Evolutionary conservation across 2,329 filamentous ascomycete species (phyloP).

Genomic region (Fonsecaea pedrosoi): DNA sequence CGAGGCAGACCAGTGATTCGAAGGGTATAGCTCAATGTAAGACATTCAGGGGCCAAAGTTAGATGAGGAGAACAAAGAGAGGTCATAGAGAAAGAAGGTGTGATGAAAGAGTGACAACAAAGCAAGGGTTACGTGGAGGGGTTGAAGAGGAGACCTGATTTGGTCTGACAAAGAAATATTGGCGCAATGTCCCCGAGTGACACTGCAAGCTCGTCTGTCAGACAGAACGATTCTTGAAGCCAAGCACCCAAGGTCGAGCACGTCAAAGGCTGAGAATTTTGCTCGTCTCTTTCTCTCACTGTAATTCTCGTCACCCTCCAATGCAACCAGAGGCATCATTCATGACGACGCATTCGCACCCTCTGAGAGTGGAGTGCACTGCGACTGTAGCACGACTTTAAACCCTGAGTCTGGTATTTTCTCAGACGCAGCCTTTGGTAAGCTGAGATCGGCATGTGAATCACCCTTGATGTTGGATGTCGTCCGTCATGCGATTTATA

Average conservation of each 20-base stretch:
- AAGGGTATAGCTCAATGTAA: not conserved
- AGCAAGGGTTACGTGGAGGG: not conserved
- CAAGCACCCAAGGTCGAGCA: too few relatives aligned
- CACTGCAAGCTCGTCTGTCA: not conserved
- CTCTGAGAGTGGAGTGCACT: not conserved
- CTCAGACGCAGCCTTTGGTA: not conserved
- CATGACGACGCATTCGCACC: not conserved
- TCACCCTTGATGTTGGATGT: not conserved
- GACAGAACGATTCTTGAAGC: not conserved
- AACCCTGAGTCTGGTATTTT: not conserved
- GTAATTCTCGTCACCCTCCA: not conserved
- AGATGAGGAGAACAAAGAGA: not conserved
- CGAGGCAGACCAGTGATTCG: not conserved
- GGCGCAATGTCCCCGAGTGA: not conserved
- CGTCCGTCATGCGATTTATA: not conserved
- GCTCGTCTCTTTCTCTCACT: not conserved
- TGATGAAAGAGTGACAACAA: not conserved
- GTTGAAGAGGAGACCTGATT: not conserved
- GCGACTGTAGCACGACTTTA: not conserved
- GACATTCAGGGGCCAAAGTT: not conserved
- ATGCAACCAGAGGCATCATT: not conserved
- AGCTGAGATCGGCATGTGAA: not conserved
- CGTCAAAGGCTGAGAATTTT: not conserved
- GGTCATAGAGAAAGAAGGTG: not conserved
- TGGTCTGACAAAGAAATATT: not conserved